These are phyloP conservation scores for Phytophthora brassicae DNA, from an alignment of 352 stramenopile genomes.

Conservation along the genomic window DNA sequence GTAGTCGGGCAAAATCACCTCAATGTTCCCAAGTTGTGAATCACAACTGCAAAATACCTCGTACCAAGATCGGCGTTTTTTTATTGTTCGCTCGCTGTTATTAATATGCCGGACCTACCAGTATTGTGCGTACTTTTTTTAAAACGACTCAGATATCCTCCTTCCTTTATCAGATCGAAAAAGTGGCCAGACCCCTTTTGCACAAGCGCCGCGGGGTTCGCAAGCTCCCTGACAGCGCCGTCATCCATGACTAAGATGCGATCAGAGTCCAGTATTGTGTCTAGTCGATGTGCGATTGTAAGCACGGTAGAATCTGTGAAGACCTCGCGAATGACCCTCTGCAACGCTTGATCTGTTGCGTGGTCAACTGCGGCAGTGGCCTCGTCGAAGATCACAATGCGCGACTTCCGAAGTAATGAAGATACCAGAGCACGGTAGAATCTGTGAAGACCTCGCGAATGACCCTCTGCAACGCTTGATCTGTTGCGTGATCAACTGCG, in stretches of 20 bases:
- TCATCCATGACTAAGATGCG: slow-evolving; percentile 72
- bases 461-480: slow-evolving; percentile 55
- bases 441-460: slow-evolving; percentile 86
- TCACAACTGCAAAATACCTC: too few species aligned
- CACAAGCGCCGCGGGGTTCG: slow-evolving; percentile 61
- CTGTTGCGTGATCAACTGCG: slow-evolving; percentile 83
- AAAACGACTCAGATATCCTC: slow-evolving; percentile 44
- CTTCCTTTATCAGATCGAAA: slow-evolving; percentile 51
- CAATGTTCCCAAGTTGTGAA: too few species aligned
- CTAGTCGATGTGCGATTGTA: slow-evolving; percentile 96
- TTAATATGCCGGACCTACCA: neutral
- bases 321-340: slow-evolving; percentile 71
- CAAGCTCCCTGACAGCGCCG: slow-evolving; percentile 79
- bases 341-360: slow-evolving; percentile 64
- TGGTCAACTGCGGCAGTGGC: slow-evolving; percentile 81
- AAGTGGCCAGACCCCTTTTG: slow-evolving; percentile 44
- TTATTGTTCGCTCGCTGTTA: neutral
- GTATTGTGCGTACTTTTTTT: too few species aligned
- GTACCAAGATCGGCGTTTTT: neutral
- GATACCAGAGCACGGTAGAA: slow-evolving; percentile 94
- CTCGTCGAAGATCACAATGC: slow-evolving; percentile 81
- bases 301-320: slow-evolving; percentile 93
- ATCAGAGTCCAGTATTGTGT: slow-evolving; percentile 94
- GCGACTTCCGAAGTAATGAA: slow-evolving; percentile 77
- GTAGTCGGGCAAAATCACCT: too few species aligned